These are phyloP conservation scores for Aspergillus brunneoviolaceus DNA, from an alignment of 2,329 filamentous ascomycete species.

Conservation along the genomic window DNA sequence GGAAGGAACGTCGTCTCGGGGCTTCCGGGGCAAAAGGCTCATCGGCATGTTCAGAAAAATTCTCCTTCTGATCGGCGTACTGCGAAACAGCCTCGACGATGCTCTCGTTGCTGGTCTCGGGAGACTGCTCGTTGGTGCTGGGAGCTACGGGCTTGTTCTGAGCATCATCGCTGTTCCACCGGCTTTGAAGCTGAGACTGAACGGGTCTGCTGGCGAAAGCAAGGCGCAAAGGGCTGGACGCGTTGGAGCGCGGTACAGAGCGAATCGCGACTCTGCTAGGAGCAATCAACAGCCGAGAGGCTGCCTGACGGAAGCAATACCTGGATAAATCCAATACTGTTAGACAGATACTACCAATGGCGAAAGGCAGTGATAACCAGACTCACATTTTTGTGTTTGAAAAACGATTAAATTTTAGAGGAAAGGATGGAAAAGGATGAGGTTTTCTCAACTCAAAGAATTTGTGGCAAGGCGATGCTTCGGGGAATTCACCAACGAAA, in stretches of 20 bases:
- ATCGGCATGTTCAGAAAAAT: background rate
- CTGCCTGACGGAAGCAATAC: conserved; percentile 59
- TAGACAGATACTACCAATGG: background rate
- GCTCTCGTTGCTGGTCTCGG: background rate
- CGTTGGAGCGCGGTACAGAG: conserved; percentile 39
- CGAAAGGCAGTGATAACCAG: background rate
- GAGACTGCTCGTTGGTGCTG: background rate
- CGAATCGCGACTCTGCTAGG: conserved; percentile 46
- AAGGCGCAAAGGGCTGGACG: conserved; percentile 30
- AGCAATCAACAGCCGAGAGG: conserved; percentile 54
- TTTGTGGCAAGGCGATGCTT: background rate
- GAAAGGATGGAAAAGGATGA: too few species aligned
- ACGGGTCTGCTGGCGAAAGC: conserved; percentile 42
- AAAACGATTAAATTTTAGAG: too few species aligned
- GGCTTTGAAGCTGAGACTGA: conserved; percentile 44
- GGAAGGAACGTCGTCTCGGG: background rate
- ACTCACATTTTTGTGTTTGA: background rate
- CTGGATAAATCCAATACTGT: conserved; percentile 33
- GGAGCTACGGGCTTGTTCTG: background rate
- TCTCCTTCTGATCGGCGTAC: background rate
- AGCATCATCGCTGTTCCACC: conserved; percentile 17
- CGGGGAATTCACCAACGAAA: background rate
- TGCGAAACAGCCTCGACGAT: background rate
- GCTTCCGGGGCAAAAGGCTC: conserved; percentile 14
- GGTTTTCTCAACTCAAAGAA: background rate